Evolutionary conservation across 2,329 filamentous ascomycete genomes (phyloP).

Genomic region (Hypoxylon sp.): DNA sequence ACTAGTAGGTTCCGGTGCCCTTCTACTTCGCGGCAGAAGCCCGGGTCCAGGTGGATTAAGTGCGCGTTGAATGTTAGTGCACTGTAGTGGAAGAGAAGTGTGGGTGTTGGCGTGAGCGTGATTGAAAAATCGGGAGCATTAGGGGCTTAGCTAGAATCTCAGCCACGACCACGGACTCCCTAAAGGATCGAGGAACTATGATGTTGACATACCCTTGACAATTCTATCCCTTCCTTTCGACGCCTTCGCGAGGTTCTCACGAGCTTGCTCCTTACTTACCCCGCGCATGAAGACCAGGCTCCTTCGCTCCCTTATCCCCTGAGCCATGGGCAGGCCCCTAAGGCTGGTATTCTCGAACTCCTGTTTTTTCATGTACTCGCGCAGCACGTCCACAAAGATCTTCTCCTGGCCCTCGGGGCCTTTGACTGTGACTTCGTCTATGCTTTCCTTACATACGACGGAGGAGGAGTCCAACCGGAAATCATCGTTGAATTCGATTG

Average conservation of each 20-base stretch:
- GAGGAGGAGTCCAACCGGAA: conserved; percentile 59
- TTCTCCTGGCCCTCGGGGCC: conserved; percentile 58
- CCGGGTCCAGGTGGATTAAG: conserved; percentile 84
- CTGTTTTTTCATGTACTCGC: conserved; percentile 58
- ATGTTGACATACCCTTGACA: conserved; percentile 52
- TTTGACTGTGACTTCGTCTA: conserved; percentile 58
- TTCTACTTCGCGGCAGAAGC: conserved; percentile 79
- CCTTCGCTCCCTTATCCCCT: conserved; percentile 62
- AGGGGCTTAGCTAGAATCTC: conserved; percentile 51
- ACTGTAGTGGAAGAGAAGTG: conserved; percentile 89
- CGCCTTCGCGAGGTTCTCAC: conserved; percentile 37
- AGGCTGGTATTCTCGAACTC: conserved; percentile 42
- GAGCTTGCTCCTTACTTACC: conserved; percentile 44
- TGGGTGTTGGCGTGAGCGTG: conserved; percentile 74
- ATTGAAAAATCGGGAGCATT: conserved; percentile 59
- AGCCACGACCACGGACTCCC: conserved; percentile 19
- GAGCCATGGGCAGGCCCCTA: conserved; percentile 29
- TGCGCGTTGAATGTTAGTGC: conserved; percentile 95
- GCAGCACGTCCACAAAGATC: conserved; percentile 67
- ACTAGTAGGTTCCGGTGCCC: conserved; percentile 83
- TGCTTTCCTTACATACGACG: conserved; percentile 63
- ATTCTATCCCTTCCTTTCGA: conserved; percentile 40
- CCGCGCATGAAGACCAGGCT: conserved; percentile 68
- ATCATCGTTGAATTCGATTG: conserved; percentile 67
- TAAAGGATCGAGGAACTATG: conserved; percentile 37